Evolutionary conservation across 164 flowering plant genomes (phyloP).

Genomic region (Cinnamomum chago): DNA sequence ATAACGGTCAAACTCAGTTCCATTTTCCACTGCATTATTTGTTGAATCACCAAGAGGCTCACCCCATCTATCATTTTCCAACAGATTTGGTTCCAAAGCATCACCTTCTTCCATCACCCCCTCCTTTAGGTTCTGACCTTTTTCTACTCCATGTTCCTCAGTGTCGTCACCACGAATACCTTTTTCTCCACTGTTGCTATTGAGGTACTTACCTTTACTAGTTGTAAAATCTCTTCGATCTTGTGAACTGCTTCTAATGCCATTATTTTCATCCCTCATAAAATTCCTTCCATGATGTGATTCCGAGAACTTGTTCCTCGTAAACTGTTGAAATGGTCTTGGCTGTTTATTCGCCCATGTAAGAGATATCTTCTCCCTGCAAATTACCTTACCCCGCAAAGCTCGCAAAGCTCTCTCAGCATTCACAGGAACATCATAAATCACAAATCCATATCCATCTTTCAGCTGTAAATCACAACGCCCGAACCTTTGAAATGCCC

Average conservation of each 20-base stretch:
- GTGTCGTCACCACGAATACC: constrained; percentile 10
- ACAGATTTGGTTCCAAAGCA: constrained; percentile 12
- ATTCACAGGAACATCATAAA: constrained; percentile 35
- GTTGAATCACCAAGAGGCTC: constrained; percentile 18
- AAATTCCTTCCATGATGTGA: constrained; percentile 15
- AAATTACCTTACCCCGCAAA: constrained; percentile 35
- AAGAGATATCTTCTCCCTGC: constrained; percentile 40
- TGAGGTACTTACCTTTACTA: constrained; percentile 10
- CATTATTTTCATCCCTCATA: constrained; percentile 13
- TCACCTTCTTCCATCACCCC: constrained; percentile 23
- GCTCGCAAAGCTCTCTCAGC: constrained; percentile 48
- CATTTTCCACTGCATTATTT: constrained; percentile 25
- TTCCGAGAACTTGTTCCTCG: constrained; percentile 22
- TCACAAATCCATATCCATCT: constrained; percentile 53
- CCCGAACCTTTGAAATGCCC: constrained; percentile 45
- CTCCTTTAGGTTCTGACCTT: constrained; percentile 10
- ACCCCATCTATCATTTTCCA: constrained; percentile 49
- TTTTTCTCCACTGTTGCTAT: constrained; percentile 8
- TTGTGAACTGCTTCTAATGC: constrained; percentile 17
- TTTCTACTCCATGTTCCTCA: constrained; percentile 21
- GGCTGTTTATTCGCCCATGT: constrained; percentile 58
- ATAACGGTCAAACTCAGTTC: constrained; percentile 37
- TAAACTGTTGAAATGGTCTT: constrained; percentile 17
- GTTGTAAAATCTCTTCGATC: constrained; percentile 15
- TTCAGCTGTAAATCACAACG: constrained; percentile 32